These are phyloP conservation scores for Diplodia scrobiculata DNA, from an alignment of 2,329 filamentous ascomycete species.

Conservation along the genomic window DNA sequence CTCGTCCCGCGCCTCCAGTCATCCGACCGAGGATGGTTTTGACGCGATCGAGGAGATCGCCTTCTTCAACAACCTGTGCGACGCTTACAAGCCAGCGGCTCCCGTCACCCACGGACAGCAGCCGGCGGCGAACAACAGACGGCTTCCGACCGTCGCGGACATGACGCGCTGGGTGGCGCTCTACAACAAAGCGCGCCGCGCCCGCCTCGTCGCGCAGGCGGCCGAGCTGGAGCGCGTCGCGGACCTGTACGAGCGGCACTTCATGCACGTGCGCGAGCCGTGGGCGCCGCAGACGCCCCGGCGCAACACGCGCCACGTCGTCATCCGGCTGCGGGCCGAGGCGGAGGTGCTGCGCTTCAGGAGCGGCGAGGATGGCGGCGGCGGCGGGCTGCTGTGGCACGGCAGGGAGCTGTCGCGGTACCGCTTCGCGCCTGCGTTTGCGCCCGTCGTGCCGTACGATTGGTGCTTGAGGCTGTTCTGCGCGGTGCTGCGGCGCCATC, in stretches of 20 bases:
- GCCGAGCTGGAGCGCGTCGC: neutral
- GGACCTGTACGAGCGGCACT: neutral
- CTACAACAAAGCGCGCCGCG: neutral
- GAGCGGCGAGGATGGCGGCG: no score
- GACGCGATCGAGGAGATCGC: no score
- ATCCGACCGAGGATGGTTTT: no score
- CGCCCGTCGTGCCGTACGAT: neutral
- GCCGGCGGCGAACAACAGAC: no score
- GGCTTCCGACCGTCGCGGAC: no score
- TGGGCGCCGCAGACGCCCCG: neutral
- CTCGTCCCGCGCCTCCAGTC: no score
- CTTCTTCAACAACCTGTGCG: no score
- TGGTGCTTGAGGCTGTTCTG: neutral
- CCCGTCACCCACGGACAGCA: no score
- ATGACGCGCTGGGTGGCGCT: neutral
- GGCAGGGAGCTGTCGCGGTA: neutral
- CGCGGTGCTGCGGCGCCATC: neutral
- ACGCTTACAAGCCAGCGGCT: no score
- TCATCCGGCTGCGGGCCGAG: neutral
- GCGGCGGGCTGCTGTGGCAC: neutral
- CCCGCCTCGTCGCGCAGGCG: neutral
- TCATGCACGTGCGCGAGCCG: neutral
- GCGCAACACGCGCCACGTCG: neutral
- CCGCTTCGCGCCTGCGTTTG: neutral
- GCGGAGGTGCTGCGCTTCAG: no score